Evolutionary conservation across 1,284 basidiomycete species (phyloP).

Genomic region (Melampsora larici-populina): DNA sequence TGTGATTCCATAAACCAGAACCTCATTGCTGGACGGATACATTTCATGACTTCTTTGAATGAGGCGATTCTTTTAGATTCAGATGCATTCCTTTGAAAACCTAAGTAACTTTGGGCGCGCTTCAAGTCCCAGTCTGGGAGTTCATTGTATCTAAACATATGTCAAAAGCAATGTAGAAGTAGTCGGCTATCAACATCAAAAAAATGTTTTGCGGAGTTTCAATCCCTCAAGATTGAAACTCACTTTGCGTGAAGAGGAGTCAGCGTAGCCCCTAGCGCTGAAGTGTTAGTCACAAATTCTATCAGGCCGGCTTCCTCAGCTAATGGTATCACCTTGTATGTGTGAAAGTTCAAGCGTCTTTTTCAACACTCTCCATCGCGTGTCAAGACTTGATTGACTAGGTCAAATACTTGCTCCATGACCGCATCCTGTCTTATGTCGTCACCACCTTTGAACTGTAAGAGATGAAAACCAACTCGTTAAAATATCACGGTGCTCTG

Average conservation of each 20-base stretch:
- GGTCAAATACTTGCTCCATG: conserved; percentile 95
- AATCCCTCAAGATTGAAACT: conserved; percentile 44
- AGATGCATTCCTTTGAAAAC: conserved; percentile 53
- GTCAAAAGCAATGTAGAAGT: not conserved
- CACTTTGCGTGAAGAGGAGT: conserved; percentile 63
- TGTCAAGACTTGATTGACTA: conserved; percentile 75
- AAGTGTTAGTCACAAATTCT: conserved; percentile 84
- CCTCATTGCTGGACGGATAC: conserved; percentile 82
- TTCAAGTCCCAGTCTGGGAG: conserved; percentile 25
- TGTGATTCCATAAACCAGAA: conserved; percentile 89
- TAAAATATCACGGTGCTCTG: not conserved
- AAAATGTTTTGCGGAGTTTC: not conserved
- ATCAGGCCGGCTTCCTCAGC: conserved; percentile 76
- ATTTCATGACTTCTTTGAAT: conserved; percentile 62
- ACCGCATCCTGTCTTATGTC: conserved; percentile 95
- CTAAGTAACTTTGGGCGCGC: conserved; percentile 45
- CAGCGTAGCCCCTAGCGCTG: conserved; percentile 67
- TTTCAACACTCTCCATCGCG: conserved; percentile 71
- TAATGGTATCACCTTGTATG: conserved; percentile 85
- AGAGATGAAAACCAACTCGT: not conserved
- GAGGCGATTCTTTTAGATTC: conserved; percentile 47
- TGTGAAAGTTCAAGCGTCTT: conserved; percentile 71
- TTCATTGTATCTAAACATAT: conserved; percentile 30
- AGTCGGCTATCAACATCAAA: conserved; percentile 43
- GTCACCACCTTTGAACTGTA: conserved; percentile 82